Evolutionary conservation across 805 yeast genomes (phyloP).

Genomic region (Candida ponderosae): DNA sequence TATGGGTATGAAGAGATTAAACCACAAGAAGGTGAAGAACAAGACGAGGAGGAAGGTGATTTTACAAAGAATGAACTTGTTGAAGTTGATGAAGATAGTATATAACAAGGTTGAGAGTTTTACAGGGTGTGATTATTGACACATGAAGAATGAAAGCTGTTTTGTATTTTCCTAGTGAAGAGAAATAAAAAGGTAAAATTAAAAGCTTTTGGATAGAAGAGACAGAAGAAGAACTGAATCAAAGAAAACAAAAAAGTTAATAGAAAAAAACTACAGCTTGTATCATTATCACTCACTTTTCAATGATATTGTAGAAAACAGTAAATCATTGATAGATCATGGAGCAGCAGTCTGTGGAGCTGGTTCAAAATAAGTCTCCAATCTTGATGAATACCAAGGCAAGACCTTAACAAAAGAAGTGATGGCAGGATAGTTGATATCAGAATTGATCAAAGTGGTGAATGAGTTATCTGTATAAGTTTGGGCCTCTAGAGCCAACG

Average conservation of each 20-base stretch:
- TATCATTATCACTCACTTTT: no score
- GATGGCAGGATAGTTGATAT: conserved; percentile 19
- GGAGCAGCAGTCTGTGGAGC: conserved; percentile 13
- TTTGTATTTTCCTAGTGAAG: no score
- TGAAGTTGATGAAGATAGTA: not conserved
- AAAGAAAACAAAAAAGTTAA: no score
- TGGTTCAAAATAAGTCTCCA: conserved; percentile 8
- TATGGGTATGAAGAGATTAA: conserved; percentile 55
- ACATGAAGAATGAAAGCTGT: no score
- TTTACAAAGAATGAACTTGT: conserved; percentile 1
- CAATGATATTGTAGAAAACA: no score
- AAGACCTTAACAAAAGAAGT: conserved; percentile 20
- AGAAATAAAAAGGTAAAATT: no score
- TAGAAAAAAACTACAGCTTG: no score
- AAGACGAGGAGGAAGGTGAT: conserved; percentile 22
- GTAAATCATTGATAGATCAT: no score
- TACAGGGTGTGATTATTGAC: no score
- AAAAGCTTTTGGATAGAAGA: no score
- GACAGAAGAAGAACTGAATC: no score
- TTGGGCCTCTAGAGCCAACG: conserved; percentile 17
- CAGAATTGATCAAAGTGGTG: conserved; percentile 20
- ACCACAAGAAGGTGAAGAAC: conserved; percentile 28
- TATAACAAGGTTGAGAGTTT: no score
- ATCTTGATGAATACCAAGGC: conserved; percentile 26
- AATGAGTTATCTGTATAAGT: conserved; percentile 27